Evolutionary conservation across 331 rosid species (phyloP), one percentile per base, ranked within the genome.

Genomic region (Rosa hybrid): DNA sequence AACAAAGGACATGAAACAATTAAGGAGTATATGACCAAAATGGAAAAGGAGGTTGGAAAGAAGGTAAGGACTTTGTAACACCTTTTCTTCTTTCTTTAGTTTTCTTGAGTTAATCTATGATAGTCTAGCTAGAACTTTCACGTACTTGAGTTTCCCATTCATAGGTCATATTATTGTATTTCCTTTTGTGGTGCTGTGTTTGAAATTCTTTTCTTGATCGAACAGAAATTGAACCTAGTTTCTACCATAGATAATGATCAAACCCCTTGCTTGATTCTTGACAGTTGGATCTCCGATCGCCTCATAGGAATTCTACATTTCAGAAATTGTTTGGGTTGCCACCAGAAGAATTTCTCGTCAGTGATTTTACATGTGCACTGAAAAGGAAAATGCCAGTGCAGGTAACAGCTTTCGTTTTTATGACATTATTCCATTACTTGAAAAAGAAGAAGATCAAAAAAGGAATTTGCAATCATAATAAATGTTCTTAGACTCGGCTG

Each of bases 31-130:
- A 88, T 95, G 86, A 89, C 83, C 74, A 95, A 88, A 92, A 91
- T 88, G 90, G 99, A 88, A 83, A 95, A 89, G 86, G 99, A 95
- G 88, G 98, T 95, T 16, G 99, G 99, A 71, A 95, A 88, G 89
- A 93, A 90, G 91, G 99, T 91, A 76, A 75, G 76, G 25, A 75
- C 78, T 67, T 14, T 48, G 74, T 72, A 39, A 74, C 75, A 71
- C 71, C 17, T 60, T 78, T n/a, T 59, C 7, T 57, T 79, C 59
- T 48, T 74, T 53, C 39, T 42, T 83, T 71, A 72, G 20, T 75
- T 59, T 49, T 17, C 53, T 75, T 74, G 51, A 41, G 41, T 75
- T 41, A n/a, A 13, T 38, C 1, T 9, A 71, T 48, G 42, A 30
- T 17, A 30, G 27, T 30, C 20, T 13, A 49, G 46, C 20, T 13